A percentile compares a stretch with the other conserved stretches of the same genome.
These are phyloP conservation scores for Cucurbita maxima DNA, from an alignment of 306 rosid species.

Conservation along the genomic window DNA sequence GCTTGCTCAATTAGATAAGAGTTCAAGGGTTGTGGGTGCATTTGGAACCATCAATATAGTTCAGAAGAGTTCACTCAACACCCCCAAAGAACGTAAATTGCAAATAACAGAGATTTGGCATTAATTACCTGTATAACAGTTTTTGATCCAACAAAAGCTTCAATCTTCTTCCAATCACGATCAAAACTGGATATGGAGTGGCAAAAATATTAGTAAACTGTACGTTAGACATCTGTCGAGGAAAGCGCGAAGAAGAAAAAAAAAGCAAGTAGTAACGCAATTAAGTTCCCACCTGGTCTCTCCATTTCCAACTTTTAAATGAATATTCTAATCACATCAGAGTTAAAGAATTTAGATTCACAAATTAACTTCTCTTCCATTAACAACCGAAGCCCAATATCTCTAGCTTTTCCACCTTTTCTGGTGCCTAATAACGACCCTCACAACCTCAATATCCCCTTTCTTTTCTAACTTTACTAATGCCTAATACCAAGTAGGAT, in stretches of 20 bases:
- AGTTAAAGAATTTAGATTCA: neutral
- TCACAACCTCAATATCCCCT: neutral
- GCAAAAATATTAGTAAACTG: neutral
- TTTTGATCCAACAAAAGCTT: constrained; percentile 91
- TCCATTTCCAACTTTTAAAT: neutral
- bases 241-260: neutral
- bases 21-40: neutral
- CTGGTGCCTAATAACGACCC: neutral
- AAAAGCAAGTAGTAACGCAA: neutral
- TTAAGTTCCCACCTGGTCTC: neutral
- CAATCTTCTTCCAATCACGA: constrained; percentile 99
- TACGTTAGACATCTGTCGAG: neutral
- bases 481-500: neutral
- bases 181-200: constrained; percentile 50
- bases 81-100: neutral
- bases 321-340: neutral
- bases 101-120: neutral
- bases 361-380: neutral
- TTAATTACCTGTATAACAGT: constrained; percentile 79
- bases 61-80: neutral
- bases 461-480: neutral
- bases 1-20: neutral
- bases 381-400: neutral
- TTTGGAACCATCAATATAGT: neutral
- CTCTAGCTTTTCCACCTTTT: neutral